Evolutionary conservation across 257 asterid species (phyloP).

Genomic region (Ilex asprella): DNA sequence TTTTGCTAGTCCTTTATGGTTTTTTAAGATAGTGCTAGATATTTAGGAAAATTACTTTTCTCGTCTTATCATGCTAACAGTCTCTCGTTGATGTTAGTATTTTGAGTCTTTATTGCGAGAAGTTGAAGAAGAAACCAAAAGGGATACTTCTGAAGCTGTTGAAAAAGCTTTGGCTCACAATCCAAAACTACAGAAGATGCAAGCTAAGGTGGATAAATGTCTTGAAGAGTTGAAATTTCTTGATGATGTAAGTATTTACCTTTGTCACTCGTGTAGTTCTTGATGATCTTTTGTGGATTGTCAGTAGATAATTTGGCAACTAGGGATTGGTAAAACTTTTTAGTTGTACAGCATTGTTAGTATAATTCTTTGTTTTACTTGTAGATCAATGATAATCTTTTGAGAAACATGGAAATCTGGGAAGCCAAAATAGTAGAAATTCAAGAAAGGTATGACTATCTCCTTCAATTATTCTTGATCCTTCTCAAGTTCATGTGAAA

Average conservation of each 20-base stretch:
- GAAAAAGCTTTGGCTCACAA: slow-evolving; percentile 67
- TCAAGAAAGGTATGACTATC: slow-evolving; percentile 52
- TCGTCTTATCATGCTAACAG: slow-evolving; percentile 17
- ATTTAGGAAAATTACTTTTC: slow-evolving; percentile 12
- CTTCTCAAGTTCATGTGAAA: slow-evolving; percentile 5
- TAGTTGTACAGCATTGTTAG: not conserved
- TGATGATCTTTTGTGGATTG: slow-evolving; percentile 22
- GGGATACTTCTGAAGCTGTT: slow-evolving; percentile 54
- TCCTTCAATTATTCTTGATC: slow-evolving; percentile 7
- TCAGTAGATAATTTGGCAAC: not conserved
- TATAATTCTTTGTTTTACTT: slow-evolving; percentile 2
- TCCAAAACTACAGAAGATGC: slow-evolving; percentile 67
- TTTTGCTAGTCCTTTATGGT: not conserved
- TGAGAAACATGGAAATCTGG: slow-evolving; percentile 72
- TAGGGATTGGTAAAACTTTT: not conserved
- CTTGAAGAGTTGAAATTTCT: slow-evolving; percentile 65
- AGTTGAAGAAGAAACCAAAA: slow-evolving; percentile 66
- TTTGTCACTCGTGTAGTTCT: not conserved
- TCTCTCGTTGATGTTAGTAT: slow-evolving; percentile 54
- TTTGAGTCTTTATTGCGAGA: slow-evolving; percentile 72
- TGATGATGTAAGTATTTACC: slow-evolving; percentile 58
- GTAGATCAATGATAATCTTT: slow-evolving; percentile 86
- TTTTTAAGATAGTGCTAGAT: not conserved
- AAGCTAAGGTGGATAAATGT: slow-evolving; percentile 55
- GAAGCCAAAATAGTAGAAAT: slow-evolving; percentile 51